Conservation (phyloP, 2,329 filamentous ascomycete species). For the Claviceps humidiphila region DNA sequence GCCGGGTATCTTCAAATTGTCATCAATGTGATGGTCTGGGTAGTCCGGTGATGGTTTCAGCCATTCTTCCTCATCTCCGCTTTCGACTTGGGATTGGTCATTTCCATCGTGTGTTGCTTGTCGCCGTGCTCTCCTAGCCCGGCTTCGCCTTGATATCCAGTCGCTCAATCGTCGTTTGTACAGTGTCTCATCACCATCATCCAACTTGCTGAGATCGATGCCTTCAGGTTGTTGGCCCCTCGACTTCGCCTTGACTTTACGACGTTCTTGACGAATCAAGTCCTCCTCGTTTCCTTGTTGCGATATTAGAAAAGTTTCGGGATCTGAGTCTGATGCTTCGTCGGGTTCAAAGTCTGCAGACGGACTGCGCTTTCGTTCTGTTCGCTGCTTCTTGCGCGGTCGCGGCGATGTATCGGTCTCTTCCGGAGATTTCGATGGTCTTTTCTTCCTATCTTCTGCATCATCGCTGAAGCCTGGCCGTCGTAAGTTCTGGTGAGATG, state of each 20-base stretch:
- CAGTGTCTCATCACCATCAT: constrained; percentile 77
- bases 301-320: constrained; percentile 22
- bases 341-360: constrained; percentile 34
- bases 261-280: constrained; percentile 22
- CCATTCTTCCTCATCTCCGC: constrained; percentile 51
- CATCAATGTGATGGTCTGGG: constrained; percentile 61
- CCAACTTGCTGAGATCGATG: constrained; percentile 46
- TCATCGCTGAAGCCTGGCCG: constrained; percentile 53
- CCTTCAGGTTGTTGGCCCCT: constrained; percentile 23
- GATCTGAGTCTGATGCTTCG: constrained; percentile 18
- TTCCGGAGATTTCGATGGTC: not conserved
- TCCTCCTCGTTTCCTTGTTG: constrained; percentile 27
- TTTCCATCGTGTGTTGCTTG: constrained; percentile 19
- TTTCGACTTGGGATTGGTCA: constrained; percentile 24
- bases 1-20: constrained; percentile 69
- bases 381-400: constrained; percentile 42
- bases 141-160: constrained; percentile 50
- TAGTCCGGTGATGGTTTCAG: constrained; percentile 74
- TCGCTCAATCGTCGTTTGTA: constrained; percentile 63
- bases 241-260: constrained; percentile 30
- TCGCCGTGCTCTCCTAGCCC: constrained; percentile 26
- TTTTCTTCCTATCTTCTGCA: constrained; percentile 4
- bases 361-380: constrained; percentile 23
- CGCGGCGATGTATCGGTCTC: constrained; percentile 45
- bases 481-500: constrained; percentile 61